Percentiles rank a stretch among this genome's conserved stretches.
These are phyloP conservation scores for Alternaria gaisen DNA, from an alignment of 2,329 filamentous ascomycete genomes.

Conservation along the genomic window DNA sequence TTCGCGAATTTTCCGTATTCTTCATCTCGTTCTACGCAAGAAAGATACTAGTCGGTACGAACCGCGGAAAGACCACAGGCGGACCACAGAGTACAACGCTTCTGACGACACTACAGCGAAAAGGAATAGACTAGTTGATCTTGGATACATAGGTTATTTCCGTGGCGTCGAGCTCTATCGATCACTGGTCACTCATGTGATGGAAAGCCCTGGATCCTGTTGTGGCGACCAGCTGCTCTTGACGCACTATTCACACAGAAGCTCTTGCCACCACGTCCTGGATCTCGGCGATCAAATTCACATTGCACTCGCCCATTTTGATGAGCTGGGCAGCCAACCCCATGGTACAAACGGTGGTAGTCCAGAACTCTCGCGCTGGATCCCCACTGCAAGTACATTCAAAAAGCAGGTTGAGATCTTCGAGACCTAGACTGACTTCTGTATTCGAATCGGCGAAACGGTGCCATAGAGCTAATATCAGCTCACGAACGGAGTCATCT, in stretches of 20 bases:
- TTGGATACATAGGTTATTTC: background rate
- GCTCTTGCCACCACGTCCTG: background rate
- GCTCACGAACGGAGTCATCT: constrained; percentile 1
- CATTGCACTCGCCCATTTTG: background rate
- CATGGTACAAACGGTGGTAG: background rate
- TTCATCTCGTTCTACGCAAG: background rate
- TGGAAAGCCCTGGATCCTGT: background rate
- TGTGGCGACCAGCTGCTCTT: background rate
- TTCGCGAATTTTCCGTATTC: background rate
- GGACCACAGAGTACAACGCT: background rate
- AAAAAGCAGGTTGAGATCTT: constrained; percentile 13
- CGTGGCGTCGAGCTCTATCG: background rate
- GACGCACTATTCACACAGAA: background rate
- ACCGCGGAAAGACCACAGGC: background rate
- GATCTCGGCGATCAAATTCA: background rate
- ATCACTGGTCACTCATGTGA: background rate
- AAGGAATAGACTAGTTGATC: background rate
- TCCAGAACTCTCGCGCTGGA: constrained; percentile 7
- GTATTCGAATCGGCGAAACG: background rate
- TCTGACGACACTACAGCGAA: background rate
- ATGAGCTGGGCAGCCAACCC: constrained; percentile 1
- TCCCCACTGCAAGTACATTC: constrained; percentile 2
- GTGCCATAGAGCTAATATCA: constrained; percentile 6
- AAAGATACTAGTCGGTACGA: background rate
- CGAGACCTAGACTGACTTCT: constrained; percentile 2